phyloP scores from a whole-genome alignment of 768 basidiomycete genomes.

The Podaxis carcinomalis region DNA sequence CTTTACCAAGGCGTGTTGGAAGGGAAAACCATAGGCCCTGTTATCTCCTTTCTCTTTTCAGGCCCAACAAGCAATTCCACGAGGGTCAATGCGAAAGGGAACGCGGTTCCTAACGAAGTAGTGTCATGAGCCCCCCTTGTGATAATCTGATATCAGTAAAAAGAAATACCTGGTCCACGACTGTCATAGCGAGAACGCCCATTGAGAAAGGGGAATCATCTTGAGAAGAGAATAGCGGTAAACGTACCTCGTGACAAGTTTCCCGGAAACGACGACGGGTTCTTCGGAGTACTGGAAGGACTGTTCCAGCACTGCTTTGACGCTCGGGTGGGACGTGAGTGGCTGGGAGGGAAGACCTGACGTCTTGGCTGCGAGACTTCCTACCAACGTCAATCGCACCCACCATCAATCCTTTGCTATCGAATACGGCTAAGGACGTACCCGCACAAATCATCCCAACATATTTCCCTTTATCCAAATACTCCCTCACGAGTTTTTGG shows the following conservation, averaged over 20 bases:
- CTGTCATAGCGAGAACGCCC: conserved; percentile 27
- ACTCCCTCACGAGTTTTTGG: conserved; percentile 58
- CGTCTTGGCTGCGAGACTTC: conserved; percentile 64
- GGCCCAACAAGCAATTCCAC: conserved; percentile 66
- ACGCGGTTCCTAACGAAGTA: conserved; percentile 53
- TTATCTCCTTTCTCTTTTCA: conserved; percentile 57
- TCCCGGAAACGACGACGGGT: conserved; percentile 66
- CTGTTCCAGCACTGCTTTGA: conserved; percentile 53
- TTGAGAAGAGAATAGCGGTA: conserved; percentile 42
- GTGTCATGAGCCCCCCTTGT: not conserved
- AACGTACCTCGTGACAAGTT: conserved; percentile 69
- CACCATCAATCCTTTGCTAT: not conserved
- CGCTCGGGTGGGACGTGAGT: conserved; percentile 76
- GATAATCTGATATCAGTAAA: conserved; percentile 13
- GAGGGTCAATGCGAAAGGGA: conserved; percentile 75
- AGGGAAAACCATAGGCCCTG: conserved; percentile 72
- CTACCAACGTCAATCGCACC: conserved; percentile 27
- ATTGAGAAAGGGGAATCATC: conserved; percentile 35
- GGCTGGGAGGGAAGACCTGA: conserved; percentile 57
- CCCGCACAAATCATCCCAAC: conserved; percentile 89
- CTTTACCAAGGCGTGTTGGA: conserved; percentile 36
- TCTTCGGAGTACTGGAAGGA: conserved; percentile 72
- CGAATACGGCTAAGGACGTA: conserved; percentile 20
- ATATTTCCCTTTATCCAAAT: conserved; percentile 46
- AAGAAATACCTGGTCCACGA: conserved; percentile 59